phyloP scores from a whole-genome alignment of 768 basidiomycete species.

The Cystofilobasidium capitatum region DNA sequence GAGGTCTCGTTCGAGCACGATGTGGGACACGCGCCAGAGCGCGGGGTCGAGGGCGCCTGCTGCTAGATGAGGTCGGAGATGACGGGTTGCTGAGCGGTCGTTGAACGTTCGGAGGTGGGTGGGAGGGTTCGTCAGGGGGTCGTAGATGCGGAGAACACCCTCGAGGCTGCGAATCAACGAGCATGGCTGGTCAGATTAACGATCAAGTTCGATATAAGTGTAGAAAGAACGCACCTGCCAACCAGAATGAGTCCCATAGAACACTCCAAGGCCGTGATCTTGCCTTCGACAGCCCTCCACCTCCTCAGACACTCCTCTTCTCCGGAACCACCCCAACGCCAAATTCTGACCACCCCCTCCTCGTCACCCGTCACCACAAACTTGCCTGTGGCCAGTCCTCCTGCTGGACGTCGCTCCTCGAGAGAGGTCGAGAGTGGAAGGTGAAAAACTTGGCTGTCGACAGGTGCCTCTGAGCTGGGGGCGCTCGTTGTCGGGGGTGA shows the following conservation, averaged over 20 bases:
- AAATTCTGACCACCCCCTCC: constrained; percentile 19
- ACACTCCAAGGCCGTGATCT: constrained; percentile 21
- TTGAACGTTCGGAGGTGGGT: constrained; percentile 13
- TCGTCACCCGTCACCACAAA: constrained; percentile 21
- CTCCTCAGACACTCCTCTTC: neutral
- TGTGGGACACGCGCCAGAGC: constrained; percentile 18
- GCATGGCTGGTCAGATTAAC: neutral
- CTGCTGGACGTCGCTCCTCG: constrained; percentile 9
- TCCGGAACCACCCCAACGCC: constrained; percentile 13
- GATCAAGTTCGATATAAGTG: neutral
- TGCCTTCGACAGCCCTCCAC: constrained; percentile 14
- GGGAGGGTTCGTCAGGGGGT: constrained; percentile 9
- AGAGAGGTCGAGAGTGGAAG: neutral
- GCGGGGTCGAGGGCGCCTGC: constrained; percentile 22
- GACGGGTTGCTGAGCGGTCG: constrained; percentile 17
- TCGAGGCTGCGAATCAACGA: neutral
- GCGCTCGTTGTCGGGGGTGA: neutral
- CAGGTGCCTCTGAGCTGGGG: neutral
- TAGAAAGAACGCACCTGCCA: constrained; percentile 9
- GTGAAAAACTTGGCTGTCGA: constrained; percentile 4
- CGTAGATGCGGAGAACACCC: constrained; percentile 15
- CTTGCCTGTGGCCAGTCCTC: constrained; percentile 11
- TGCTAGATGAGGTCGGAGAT: constrained; percentile 3
- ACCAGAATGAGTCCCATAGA: constrained; percentile 11
- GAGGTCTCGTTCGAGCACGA: constrained; percentile 21